These are phyloP conservation scores for Anisodus tanguticus DNA, from an alignment of 257 asterid species.

Conservation along the genomic window DNA sequence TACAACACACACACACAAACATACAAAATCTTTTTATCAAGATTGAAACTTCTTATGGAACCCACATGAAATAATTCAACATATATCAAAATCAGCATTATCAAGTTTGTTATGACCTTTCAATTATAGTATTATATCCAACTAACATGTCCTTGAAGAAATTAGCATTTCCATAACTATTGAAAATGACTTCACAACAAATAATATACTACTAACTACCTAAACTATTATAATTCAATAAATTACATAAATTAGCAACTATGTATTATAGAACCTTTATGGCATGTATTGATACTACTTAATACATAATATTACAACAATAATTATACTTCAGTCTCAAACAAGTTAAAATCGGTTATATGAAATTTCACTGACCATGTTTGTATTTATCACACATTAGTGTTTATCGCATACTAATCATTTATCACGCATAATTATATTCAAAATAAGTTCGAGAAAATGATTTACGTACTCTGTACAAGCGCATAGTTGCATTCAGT, in stretches of 20 bases:
- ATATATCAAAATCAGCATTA: neutral
- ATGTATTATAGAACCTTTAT: neutral
- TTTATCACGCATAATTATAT: neutral
- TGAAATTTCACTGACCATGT: neutral
- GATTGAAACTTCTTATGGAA: conserved; percentile 3
- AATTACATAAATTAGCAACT: neutral
- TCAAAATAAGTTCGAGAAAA: no score
- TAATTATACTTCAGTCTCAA: neutral
- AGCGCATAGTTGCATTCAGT: conserved; percentile 65
- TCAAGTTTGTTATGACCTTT: conserved; percentile 16
- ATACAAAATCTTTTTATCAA: neutral
- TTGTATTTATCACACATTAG: neutral
- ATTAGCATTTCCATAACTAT: neutral
- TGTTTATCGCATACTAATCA: neutral
- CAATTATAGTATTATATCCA: neutral
- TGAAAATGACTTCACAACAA: conserved; percentile 49
- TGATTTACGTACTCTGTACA: conserved; percentile 70
- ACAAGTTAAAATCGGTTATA: neutral
- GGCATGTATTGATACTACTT: neutral
- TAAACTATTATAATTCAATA: neutral
- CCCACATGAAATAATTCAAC: conserved; percentile 11
- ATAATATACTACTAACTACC: conserved; percentile 25
- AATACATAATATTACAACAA: neutral
- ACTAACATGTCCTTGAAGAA: neutral
- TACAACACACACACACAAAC: neutral